phyloP scores from a whole-genome alignment of 768 basidiomycete species.

The Calocybe indica region DNA sequence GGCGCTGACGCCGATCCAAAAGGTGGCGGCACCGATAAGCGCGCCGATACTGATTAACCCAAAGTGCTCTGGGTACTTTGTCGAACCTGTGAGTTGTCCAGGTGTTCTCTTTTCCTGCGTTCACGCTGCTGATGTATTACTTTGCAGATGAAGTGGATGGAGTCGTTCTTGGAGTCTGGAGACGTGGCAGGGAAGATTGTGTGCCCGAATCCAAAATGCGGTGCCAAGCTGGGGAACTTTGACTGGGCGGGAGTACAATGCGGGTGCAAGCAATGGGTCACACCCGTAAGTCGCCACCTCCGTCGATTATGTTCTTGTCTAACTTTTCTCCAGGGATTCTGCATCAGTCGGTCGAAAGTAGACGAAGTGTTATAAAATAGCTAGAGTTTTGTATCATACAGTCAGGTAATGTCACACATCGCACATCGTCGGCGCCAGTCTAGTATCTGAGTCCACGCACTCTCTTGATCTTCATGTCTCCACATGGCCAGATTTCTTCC shows the following conservation, averaged over 20 bases:
- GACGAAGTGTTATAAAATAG: conserved; percentile 43
- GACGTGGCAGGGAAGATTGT: conserved; percentile 81
- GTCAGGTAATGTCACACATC: no score
- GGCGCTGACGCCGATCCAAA: conserved; percentile 13
- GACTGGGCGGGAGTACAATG: conserved; percentile 96
- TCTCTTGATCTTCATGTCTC: no score
- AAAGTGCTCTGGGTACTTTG: conserved; percentile 94
- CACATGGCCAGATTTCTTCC: no score
- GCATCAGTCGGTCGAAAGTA: conserved; percentile 63
- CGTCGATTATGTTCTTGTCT: not conserved
- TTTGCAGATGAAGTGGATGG: conserved; percentile 92
- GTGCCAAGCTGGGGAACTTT: conserved; percentile 88
- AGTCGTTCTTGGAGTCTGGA: conserved; percentile 68
- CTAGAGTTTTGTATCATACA: not conserved
- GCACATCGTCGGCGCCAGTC: no score
- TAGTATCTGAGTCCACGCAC: no score
- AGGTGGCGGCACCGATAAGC: conserved; percentile 30
- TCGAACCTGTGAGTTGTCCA: conserved; percentile 72
- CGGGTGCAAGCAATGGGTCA: conserved; percentile 89
- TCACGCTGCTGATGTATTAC: no score
- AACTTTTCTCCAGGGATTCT: conserved; percentile 45
- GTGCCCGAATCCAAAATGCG: conserved; percentile 91
- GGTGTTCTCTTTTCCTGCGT: not conserved
- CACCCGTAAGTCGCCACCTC: conserved; percentile 53
- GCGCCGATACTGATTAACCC: conserved; percentile 70